Base-by-base conservation (phyloP, 352 stramenopile genomes). In the Pythium sp. region DNA sequence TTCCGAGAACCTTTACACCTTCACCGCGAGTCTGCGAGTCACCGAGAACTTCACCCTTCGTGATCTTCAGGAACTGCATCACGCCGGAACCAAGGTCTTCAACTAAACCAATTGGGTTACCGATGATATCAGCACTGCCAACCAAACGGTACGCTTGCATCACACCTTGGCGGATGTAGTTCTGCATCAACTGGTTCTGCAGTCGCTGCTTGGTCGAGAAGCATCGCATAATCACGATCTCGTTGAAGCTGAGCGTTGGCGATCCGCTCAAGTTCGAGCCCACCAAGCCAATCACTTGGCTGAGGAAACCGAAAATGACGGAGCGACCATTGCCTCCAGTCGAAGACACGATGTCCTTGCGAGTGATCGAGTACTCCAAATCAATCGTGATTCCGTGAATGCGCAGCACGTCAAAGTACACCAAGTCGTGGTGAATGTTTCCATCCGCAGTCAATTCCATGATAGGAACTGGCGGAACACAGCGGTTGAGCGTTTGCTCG, bases 61-160 rank as follows among this genome's bases (percentile, higher is more conserved):
- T 96, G 63, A 96, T 93, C 71, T 94, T 96, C 30, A 96, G 58
- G 64, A 96, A 96, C 53, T 94, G 86, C 4, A 94, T 80, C 12
- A 96, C 84, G 51, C 88, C 88, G n/a, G 85, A 94, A 4, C 88
- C 88, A 34, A 96, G 76, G 62, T 96, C 88, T 68, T 94, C 88
- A 1, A 96, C 88, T 28, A 96, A 70, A n/a, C 88, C 88, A 20
- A 96, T 92, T 4, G 88, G 88, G 63, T 96, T 92, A 24, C 88
- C 88, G 32, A 96, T 92, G 38, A 96, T 94, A 68, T 96, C 88
- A 24, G 83, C 87, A 70, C 86, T 94, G 24, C 85, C 88, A 59
- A 96, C 76, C 38, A 96, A 67, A 28, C 87, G 87, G 57, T 96
- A 96, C 26, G 86, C 88, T 51, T 96, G 88, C 72, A 93, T 72